A percentile compares a stretch with the other conserved stretches of the same genome.
Evolutionary conservation across 1,139 yeast species (phyloP).

Genomic region (Suhomyces taliae): DNA sequence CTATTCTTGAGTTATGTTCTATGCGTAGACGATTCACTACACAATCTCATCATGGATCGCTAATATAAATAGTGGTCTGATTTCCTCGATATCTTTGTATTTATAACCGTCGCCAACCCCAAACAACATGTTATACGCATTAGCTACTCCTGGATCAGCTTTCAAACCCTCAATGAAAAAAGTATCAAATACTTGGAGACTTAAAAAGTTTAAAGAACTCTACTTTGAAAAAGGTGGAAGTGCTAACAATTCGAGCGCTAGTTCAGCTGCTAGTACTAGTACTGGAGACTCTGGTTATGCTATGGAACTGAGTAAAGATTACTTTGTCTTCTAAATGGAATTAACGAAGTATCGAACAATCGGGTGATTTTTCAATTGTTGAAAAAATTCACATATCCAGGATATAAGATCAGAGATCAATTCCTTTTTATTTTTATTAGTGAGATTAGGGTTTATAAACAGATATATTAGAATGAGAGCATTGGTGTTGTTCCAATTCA

Average conservation of each 20-base stretch:
- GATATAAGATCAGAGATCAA: too few species aligned
- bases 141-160: conserved; percentile 42
- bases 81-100: neutral
- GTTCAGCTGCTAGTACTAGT: conserved; percentile 9
- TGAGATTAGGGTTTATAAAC: too few species aligned
- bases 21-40: neutral
- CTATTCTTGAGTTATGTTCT: neutral
- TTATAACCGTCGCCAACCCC: neutral
- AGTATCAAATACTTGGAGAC: conserved; percentile 39
- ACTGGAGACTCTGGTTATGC: neutral
- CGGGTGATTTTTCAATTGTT: too few species aligned
- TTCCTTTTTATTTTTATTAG: too few species aligned
- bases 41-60: neutral
- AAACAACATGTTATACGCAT: conserved; percentile 33
- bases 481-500: too few species aligned
- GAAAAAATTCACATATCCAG: too few species aligned
- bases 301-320: conserved; percentile 2
- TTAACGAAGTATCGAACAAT: neutral
- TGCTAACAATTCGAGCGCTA: conserved; percentile 14
- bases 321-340: conserved; percentile 2
- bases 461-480: too few species aligned
- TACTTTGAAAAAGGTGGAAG: conserved; percentile 20
- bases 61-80: conserved; percentile 8
- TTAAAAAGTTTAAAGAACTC: conserved; percentile 34
- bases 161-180: conserved; percentile 40